Evolutionary conservation across 352 stramenopile genomes (phyloP), one percentile per base, ranked within the genome.

Genomic region (Peronospora tabacina): DNA sequence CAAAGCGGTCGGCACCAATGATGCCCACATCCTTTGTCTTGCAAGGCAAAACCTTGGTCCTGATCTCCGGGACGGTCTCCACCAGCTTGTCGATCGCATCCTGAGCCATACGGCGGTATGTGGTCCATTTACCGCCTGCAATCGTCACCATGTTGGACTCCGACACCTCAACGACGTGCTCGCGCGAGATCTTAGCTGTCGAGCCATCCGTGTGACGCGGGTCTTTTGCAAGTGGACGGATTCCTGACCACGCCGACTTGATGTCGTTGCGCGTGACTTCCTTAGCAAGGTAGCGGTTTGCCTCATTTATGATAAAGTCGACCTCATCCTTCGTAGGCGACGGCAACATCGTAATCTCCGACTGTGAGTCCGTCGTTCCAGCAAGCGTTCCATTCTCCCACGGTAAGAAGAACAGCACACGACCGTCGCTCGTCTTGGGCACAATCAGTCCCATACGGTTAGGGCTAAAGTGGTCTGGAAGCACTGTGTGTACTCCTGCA

Each of bases 61-160:
- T 38, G n/a, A 96, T 48, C 57, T 87, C 71, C 0, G 88, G 81
- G n/a, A 85, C 66, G 10, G 75, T 70, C 56, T 85, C 75, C 17
- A 95, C 72, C 6, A 95, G 66, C 63, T 87, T 85, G 64, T 98
- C 88, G 44, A 98, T 85, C 33, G 87, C 81, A 51, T 98, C 94
- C 66, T 98, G 82, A 2, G 94, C 94, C 94, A 98, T 98, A 38
- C 88, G 77, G 35, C 94, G 82, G 66, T 96, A 98, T 33, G 94
- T 98, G 7, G 94, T 98, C 94, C 94, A 98, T 72, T 98, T 98
- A 50, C 94, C 94, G 15, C 94, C 94, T 13, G 92, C 90, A 55
- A 98, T 97, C 33, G 93, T 97, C 26, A 98, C 84, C 62, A 98
- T 70, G 58, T 90, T 82, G 41, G 85, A 94, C 7, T 79, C 53